Base-by-base conservation (phyloP, 352 stramenopile species). In the Elongisporangium undulatum region DNA sequence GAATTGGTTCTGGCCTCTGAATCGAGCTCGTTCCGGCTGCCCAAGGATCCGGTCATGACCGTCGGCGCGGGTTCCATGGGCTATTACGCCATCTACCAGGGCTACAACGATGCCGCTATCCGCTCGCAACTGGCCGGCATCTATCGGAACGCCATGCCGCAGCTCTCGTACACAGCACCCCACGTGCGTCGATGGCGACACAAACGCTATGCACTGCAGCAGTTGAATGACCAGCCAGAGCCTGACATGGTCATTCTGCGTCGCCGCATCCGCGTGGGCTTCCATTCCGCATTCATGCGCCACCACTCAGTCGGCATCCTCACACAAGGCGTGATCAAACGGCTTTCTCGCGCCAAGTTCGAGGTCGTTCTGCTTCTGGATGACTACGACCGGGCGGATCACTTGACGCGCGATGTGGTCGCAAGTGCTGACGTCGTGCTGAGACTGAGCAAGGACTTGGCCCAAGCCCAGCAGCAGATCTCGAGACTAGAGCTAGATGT, bases 41-140 rank as follows among this genome's bases (percentile, higher is more conserved):
- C 34, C 0, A 15, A 49, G 2, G 60, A 78, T 19, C 74, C 69
- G 2, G 16, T 74, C 1, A 29, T 51, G 17, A 75, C 71, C 1
- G 59, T 67, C 12, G 71, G 63, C 29, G 59, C 56, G 49, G 82
- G 82, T 12, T 69, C 71, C 1, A 70, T 89, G 55, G 79, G 79
- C 1, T 91, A 89, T 60, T 89, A 87, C 52, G 69, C 82, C 19
- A 71, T 87, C 55, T 91, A 91, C 57, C 69, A 87, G 53, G 82
- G 72, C 20, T 58, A 59, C 21, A 54, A 74, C 38, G 75, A 91
- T 61, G 59, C 70, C 6, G 55, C n/a, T 0, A 53, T 84, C 16
- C 70, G 79, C 1, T 52, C 58, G 2, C 50, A 70, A n/a, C 67
- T 87, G 2, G 77, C 79, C 0, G 51, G 58, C 12, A 68, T 85